Conservation (phyloP, 441 rosid species). For the Syzygium malaccense region DNA sequence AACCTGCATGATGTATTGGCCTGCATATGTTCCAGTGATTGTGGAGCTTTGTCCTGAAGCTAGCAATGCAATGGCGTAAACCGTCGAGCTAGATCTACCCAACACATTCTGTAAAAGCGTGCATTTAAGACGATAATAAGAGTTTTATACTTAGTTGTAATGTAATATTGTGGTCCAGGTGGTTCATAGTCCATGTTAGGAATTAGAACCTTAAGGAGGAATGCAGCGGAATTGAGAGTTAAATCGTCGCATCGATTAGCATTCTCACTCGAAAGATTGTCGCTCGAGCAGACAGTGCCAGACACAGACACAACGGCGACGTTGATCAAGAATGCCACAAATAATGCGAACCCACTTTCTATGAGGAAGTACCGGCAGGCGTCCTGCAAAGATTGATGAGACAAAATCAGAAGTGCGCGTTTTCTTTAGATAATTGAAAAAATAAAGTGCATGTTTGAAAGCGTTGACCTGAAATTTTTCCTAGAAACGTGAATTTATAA, state of each 20-base stretch:
- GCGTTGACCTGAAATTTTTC: background rate
- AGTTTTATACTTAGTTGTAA: background rate
- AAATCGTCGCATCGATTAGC: background rate
- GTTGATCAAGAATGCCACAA: conserved; percentile 7
- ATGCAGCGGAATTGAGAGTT: conserved; percentile 5
- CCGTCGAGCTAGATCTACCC: conserved; percentile 79
- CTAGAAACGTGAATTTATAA: background rate
- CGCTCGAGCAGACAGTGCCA: background rate
- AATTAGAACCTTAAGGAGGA: conserved; percentile 6
- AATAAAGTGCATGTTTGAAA: background rate
- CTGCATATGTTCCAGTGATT: conserved; percentile 53
- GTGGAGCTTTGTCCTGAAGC: background rate
- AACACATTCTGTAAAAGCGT: conserved; percentile 56
- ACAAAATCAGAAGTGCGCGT: background rate
- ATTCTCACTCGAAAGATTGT: background rate
- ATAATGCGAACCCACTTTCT: conserved; percentile 7
- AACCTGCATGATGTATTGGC: conserved; percentile 97
- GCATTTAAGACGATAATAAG: background rate
- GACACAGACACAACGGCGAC: conserved; percentile 1
- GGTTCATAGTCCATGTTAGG: background rate
- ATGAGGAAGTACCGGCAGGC: conserved; percentile 2
- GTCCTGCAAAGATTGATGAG: background rate
- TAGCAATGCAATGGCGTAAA: conserved; percentile 3
- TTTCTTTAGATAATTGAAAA: background rate
- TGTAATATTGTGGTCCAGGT: background rate